A percentile compares a stretch with the other conserved stretches of the same genome.
Evolutionary conservation across 2,329 filamentous ascomycete species (phyloP).

Genomic region (Microthyrium microscopicum): DNA sequence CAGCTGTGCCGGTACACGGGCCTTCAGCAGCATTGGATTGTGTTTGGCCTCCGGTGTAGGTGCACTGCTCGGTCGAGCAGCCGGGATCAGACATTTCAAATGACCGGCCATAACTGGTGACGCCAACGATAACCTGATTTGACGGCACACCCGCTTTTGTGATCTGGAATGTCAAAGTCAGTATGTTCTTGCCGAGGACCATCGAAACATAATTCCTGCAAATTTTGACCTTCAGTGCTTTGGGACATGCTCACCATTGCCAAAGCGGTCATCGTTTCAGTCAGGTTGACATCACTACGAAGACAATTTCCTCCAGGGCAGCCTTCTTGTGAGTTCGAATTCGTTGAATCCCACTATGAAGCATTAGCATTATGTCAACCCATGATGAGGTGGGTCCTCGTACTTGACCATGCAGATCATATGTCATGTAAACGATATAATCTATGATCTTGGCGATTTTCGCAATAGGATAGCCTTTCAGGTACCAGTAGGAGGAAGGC

Average conservation of each 20-base stretch:
- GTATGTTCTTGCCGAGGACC: too few relatives aligned
- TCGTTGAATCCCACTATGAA: slow-evolving; percentile 23
- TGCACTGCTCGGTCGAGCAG: not conserved
- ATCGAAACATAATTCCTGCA: too few relatives aligned
- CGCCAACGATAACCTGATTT: slow-evolving; percentile 9
- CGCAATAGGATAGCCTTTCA: slow-evolving; percentile 14
- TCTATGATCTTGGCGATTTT: slow-evolving; percentile 13
- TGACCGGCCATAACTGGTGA: slow-evolving; percentile 1
- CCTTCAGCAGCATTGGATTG: slow-evolving; percentile 9
- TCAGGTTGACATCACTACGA: slow-evolving; percentile 21
- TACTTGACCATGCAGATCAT: slow-evolving; percentile 27
- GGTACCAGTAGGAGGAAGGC: slow-evolving; percentile 17
- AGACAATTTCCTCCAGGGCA: slow-evolving; percentile 18
- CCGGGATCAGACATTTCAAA: slow-evolving; percentile 1
- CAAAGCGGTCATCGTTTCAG: slow-evolving; percentile 9
- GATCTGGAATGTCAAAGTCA: too few relatives aligned
- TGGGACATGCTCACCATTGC: too few relatives aligned
- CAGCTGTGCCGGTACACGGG: not conserved
- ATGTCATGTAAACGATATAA: slow-evolving; percentile 19
- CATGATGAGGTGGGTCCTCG: too few relatives aligned
- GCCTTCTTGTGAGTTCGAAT: slow-evolving; percentile 12
- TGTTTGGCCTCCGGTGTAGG: slow-evolving; percentile 2
- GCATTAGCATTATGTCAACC: too few relatives aligned
- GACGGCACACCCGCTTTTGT: slow-evolving; percentile 22
- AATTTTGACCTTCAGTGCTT: too few relatives aligned